Percentiles rank a stretch among this genome's conserved stretches.
phyloP scores from a whole-genome alignment of 192 early-diverging fungal genomes.

The Allomyces javanicus region DNA sequence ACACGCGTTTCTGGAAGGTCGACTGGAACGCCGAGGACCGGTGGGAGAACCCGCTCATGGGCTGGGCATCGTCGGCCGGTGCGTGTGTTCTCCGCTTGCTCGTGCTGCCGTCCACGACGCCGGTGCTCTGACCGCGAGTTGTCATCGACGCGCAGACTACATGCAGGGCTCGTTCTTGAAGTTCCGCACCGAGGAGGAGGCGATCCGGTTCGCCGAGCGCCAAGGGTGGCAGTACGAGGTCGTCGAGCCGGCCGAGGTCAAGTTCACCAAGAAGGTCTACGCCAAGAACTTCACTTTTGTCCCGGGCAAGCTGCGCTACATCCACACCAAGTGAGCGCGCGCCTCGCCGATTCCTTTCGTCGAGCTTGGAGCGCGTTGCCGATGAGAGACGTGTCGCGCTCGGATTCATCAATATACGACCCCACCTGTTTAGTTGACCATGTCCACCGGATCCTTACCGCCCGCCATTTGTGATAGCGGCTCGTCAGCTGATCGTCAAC shows the following conservation, averaged over 20 bases:
- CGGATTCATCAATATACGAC: too few species aligned
- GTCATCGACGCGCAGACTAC: slow-evolving; percentile 37
- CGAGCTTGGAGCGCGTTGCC: too few species aligned
- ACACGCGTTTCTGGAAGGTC: slow-evolving; percentile 64
- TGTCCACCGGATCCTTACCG: too few species aligned
- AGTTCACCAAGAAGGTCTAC: slow-evolving; percentile 66
- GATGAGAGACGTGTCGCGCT: too few species aligned
- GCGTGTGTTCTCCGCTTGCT: too few species aligned
- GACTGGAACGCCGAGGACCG: slow-evolving; percentile 78
- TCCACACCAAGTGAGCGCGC: slow-evolving; percentile 58
- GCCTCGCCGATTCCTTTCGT: too few species aligned
- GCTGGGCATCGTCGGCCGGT: slow-evolving; percentile 43
- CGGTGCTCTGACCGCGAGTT: too few species aligned
- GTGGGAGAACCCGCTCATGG: slow-evolving; percentile 88
- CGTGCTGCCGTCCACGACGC: too few species aligned
- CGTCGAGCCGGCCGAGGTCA: slow-evolving; percentile 66
- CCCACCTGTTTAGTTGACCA: too few species aligned
- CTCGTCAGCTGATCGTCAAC: too few species aligned
- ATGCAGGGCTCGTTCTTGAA: slow-evolving; percentile 62
- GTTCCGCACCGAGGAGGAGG: slow-evolving; percentile 70
- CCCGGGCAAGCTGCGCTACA: slow-evolving; percentile 50
- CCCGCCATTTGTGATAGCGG: too few species aligned
- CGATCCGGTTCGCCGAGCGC: slow-evolving; percentile 83
- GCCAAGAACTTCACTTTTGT: slow-evolving; percentile 83
- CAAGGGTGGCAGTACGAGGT: slow-evolving; percentile 87